These are phyloP conservation scores for Irineochytrium annulatum DNA, from an alignment of 192 early-diverging fungal genomes.

Conservation along the genomic window DNA sequence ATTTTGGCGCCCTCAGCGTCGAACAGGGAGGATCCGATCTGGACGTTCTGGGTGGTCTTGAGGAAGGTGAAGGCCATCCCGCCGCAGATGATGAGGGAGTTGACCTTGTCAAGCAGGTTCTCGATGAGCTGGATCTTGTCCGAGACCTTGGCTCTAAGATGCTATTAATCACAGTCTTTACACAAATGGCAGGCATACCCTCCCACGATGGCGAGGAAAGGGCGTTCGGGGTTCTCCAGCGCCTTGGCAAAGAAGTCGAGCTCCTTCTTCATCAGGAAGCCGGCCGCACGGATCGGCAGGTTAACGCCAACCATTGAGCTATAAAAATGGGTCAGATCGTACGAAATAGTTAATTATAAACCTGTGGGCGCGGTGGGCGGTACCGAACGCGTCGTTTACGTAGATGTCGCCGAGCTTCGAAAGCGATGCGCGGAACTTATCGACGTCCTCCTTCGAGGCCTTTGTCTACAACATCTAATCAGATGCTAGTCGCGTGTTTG, in stretches of 20 bases:
- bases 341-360: not conserved
- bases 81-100: slow-evolving; percentile 62
- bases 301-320: slow-evolving; percentile 93
- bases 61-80: slow-evolving; percentile 99
- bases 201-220: slow-evolving; percentile 95
- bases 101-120: slow-evolving; percentile 91
- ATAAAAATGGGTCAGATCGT: slow-evolving; percentile 45
- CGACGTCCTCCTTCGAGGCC: slow-evolving; percentile 74
- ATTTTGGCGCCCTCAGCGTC: slow-evolving; percentile 84
- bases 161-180: not conserved
- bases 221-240: slow-evolving; percentile 84
- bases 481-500: not conserved
- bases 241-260: slow-evolving; percentile 98
- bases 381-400: slow-evolving; percentile 98
- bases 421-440: slow-evolving; percentile 86
- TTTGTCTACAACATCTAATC: slow-evolving; percentile 52
- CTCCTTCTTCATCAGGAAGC: slow-evolving; percentile 98
- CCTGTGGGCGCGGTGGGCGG: slow-evolving; percentile 96
- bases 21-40: slow-evolving; percentile 91
- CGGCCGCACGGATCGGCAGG: slow-evolving; percentile 84
- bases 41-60: slow-evolving; percentile 79
- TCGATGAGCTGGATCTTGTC: slow-evolving; percentile 99
- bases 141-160: slow-evolving; percentile 82
- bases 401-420: slow-evolving; percentile 93
- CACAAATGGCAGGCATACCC: slow-evolving; percentile 44